Evolutionary conservation across 495 filamentous ascomycete genomes (phyloP).

Genomic region (Mycothermus thermophilus): DNA sequence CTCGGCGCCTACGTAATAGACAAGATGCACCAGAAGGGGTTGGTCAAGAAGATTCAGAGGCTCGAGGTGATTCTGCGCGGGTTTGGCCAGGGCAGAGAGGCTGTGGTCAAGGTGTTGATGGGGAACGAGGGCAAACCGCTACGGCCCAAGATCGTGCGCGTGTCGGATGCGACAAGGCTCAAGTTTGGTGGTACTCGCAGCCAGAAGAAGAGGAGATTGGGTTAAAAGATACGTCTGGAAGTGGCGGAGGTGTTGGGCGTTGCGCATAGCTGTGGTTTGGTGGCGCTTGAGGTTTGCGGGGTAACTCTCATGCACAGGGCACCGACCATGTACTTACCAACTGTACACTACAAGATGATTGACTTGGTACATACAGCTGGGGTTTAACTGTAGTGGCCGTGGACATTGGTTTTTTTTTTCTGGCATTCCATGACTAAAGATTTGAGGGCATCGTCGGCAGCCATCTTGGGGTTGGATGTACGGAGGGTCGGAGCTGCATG

Average conservation of each 20-base stretch:
- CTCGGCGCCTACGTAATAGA: constrained; percentile 63
- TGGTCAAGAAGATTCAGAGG: constrained; percentile 43
- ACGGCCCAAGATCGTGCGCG: constrained; percentile 53
- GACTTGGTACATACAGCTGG: too few species aligned
- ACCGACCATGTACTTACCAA: too few species aligned
- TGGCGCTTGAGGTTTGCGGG: background rate
- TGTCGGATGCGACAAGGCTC: constrained; percentile 71
- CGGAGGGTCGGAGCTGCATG: too few species aligned
- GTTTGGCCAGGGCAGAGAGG: constrained; percentile 75
- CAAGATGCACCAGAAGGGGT: constrained; percentile 61
- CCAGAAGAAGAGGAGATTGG: constrained; percentile 64
- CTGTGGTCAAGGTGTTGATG: constrained; percentile 73
- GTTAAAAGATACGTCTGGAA: constrained; percentile 32
- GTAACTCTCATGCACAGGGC: too few species aligned
- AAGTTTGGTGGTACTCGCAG: constrained; percentile 95
- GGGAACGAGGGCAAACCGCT: constrained; percentile 68
- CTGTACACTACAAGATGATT: constrained; percentile 17
- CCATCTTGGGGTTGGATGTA: too few species aligned
- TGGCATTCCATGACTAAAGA: constrained; percentile 21
- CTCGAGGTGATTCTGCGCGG: constrained; percentile 71
- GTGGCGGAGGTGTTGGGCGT: background rate
- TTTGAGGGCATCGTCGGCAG: constrained; percentile 4
- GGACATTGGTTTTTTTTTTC: too few species aligned
- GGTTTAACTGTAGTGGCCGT: too few species aligned
- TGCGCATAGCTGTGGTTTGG: background rate